These are phyloP conservation scores for Serendipita vermifera DNA, from an alignment of 768 basidiomycete genomes.

Conservation along the genomic window DNA sequence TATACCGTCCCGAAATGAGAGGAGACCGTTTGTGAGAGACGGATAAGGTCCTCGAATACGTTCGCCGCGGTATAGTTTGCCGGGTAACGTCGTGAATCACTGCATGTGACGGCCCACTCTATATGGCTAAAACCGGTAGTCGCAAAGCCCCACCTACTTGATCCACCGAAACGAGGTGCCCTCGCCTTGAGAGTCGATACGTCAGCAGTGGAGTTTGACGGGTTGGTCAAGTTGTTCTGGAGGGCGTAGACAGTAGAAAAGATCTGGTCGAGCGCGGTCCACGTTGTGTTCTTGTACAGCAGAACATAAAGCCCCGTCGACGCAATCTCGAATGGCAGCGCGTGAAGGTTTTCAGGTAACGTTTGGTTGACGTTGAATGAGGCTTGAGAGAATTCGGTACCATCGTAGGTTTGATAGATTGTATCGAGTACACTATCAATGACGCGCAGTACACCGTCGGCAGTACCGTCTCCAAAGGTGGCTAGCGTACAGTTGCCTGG, in stretches of 20 bases:
- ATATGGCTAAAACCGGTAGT: too few species aligned
- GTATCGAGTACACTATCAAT: not conserved
- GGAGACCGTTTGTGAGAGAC: not conserved
- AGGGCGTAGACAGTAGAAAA: not conserved
- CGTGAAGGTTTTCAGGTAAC: not conserved
- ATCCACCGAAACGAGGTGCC: not conserved
- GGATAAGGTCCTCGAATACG: not conserved
- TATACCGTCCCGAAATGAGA: not conserved
- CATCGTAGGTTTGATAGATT: not conserved
- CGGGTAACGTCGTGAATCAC: not conserved
- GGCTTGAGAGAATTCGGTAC: not conserved
- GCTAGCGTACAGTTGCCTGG: not conserved
- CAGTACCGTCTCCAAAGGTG: not conserved
- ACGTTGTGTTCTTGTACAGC: not conserved
- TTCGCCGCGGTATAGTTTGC: not conserved
- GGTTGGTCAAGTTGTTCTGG: not conserved
- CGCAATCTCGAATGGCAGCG: not conserved
- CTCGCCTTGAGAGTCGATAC: not conserved
- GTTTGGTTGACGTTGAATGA: not conserved
- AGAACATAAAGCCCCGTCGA: too few species aligned
- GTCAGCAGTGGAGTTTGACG: not conserved
- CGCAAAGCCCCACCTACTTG: not conserved
- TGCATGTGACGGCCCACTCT: not conserved
- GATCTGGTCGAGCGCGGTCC: too few species aligned
- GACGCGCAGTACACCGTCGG: not conserved